Evolutionary conservation across 257 asterid species (phyloP).

Genomic region (Solanum lycopersicoides): DNA sequence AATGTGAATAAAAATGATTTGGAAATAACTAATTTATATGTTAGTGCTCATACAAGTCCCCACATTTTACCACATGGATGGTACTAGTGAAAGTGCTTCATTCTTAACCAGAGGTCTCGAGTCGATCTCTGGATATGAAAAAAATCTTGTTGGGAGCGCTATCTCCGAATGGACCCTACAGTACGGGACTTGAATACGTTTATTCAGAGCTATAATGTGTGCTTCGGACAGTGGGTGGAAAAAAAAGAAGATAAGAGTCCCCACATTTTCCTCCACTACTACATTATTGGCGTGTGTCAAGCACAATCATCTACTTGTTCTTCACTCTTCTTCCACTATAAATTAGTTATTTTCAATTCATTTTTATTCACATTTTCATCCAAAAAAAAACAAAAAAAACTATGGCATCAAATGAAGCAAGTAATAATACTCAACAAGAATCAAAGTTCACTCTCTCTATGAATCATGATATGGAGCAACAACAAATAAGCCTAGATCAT

Average conservation of each 20-base stretch:
- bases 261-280: constrained; percentile 11
- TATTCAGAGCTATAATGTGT: too few relatives aligned
- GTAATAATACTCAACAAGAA: constrained; percentile 13
- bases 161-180: rapidly evolving
- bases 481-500: not conserved
- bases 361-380: not conserved
- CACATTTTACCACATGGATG: not conserved
- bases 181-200: too few relatives aligned
- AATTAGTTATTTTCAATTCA: not conserved
- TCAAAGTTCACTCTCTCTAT: constrained; percentile 6
- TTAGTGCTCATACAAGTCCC: constrained; percentile 7
- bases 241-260: not conserved
- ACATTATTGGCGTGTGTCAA: constrained; percentile 29
- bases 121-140: too few relatives aligned
- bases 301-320: constrained; percentile 23
- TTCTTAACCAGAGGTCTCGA: too few relatives aligned
- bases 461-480: constrained; percentile 13
- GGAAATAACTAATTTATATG: not conserved
- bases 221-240: too few relatives aligned
- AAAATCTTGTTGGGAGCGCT: too few relatives aligned
- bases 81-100: too few relatives aligned
- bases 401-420: constrained; percentile 25
- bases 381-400: not conserved
- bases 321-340: not conserved
- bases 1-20: too few relatives aligned